A percentile compares a stretch with the other conserved stretches of the same genome.
phyloP scores from a whole-genome alignment of 768 basidiomycete genomes.

The Trametes gibbosa region DNA sequence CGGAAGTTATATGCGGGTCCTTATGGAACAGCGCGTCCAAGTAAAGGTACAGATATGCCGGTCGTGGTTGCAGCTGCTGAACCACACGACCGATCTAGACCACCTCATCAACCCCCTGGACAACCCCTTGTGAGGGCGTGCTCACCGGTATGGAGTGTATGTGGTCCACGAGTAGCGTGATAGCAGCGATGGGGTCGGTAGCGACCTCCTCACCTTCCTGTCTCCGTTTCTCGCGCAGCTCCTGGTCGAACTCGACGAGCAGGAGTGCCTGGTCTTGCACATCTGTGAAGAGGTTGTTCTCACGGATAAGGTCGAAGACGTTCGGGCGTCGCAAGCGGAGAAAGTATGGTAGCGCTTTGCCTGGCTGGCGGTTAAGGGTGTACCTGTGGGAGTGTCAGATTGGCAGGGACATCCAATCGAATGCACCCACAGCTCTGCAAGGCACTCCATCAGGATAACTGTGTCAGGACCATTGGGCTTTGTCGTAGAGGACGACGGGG shows the following conservation, averaged over 20 bases:
- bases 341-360: constrained; percentile 90
- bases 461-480: constrained; percentile 44
- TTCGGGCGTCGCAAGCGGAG: constrained; percentile 81
- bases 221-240: constrained; percentile 62
- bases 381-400: constrained; percentile 49
- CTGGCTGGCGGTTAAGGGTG: constrained; percentile 84
- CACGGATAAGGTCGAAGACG: constrained; percentile 92
- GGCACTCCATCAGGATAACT: constrained; percentile 83
- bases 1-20: constrained; percentile 75
- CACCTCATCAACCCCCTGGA: background rate
- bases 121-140: constrained; percentile 8
- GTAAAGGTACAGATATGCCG: constrained; percentile 88
- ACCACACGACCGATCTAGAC: constrained; percentile 82
- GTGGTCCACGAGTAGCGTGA: constrained; percentile 86
- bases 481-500: constrained; percentile 47
- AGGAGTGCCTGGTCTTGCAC: constrained; percentile 92
- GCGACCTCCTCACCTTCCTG: constrained; percentile 39
- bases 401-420: background rate
- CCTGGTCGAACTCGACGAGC: constrained; percentile 92
- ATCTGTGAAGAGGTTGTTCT: constrained; percentile 91
- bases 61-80: constrained; percentile 71
- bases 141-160: constrained; percentile 93
- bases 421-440: constrained; percentile 78
- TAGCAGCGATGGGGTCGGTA: constrained; percentile 67
- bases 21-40: constrained; percentile 86